A percentile compares a stretch with the other conserved stretches of the same genome.
phyloP scores from a whole-genome alignment of 352 stramenopile species.

The Pythium myriotylum region DNA sequence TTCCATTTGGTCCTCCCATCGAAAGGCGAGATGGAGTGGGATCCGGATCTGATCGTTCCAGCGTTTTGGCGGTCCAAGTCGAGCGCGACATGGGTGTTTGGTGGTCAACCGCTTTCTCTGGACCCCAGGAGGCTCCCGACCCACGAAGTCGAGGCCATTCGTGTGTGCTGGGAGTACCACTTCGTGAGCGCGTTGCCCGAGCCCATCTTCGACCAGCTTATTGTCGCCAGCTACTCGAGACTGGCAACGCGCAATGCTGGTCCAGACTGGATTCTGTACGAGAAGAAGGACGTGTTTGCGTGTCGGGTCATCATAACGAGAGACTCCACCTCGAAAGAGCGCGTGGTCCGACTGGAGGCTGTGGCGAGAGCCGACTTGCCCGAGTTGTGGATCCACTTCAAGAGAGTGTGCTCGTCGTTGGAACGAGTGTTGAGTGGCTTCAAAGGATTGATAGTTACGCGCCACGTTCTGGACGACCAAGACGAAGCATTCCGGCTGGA shows the following conservation, averaged over 20 bases:
- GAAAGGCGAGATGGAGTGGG: slow-evolving; percentile 6
- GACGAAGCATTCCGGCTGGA: background rate
- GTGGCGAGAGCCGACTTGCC: background rate
- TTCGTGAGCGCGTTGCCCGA: slow-evolving; percentile 25
- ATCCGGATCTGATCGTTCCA: background rate
- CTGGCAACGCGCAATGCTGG: background rate
- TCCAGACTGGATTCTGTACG: slow-evolving; percentile 8
- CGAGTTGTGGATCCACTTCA: slow-evolving; percentile 3
- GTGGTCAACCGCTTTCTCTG: background rate
- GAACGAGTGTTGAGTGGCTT: background rate
- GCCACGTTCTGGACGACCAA: background rate
- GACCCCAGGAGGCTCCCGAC: background rate
- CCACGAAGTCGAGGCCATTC: slow-evolving; percentile 6
- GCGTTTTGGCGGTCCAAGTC: slow-evolving; percentile 2
- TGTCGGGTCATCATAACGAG: slow-evolving; percentile 8
- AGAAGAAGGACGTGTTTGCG: background rate
- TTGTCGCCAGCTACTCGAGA: slow-evolving; percentile 16
- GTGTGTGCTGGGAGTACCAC: slow-evolving; percentile 33
- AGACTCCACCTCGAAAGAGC: background rate
- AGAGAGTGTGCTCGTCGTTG: background rate
- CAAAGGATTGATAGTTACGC: slow-evolving; percentile 3
- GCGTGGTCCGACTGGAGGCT: slow-evolving; percentile 5
- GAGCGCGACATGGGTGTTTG: slow-evolving; percentile 8
- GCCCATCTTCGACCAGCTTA: slow-evolving; percentile 30
- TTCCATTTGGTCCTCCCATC: slow-evolving; percentile 20